A percentile compares a stretch with the other conserved stretches of the same genome.
Conservation (phyloP, 2,329 filamentous ascomycete genomes). For the Sclerotinia nivalis region DNA sequence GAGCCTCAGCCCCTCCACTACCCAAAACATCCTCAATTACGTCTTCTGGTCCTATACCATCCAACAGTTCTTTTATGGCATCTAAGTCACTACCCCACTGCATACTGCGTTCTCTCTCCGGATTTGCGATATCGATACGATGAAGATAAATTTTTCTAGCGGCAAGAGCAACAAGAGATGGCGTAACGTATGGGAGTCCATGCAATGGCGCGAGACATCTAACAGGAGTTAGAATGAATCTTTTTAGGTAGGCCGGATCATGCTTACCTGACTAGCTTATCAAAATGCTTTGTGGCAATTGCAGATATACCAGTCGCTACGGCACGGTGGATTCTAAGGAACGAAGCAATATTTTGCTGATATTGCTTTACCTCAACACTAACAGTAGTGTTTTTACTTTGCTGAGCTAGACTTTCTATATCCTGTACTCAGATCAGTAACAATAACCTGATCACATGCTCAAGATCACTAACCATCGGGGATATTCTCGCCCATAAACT, state of each 20-base stretch:
- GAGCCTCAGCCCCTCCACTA: slow-evolving; percentile 53
- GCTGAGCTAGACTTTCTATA: slow-evolving; percentile 45
- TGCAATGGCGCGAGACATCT: slow-evolving; percentile 79
- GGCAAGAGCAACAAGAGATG: slow-evolving; percentile 79
- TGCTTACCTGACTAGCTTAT: slow-evolving; percentile 60
- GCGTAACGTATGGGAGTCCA: slow-evolving; percentile 76
- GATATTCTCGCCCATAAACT: slow-evolving; percentile 36
- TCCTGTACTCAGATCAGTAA: slow-evolving; percentile 34
- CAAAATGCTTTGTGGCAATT: slow-evolving; percentile 75
- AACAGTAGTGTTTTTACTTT: slow-evolving; percentile 59
- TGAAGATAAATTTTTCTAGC: slow-evolving; percentile 86
- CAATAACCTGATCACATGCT: background rate
- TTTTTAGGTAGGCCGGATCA: background rate
- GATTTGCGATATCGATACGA: slow-evolving; percentile 68
- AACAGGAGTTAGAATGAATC: slow-evolving; percentile 14
- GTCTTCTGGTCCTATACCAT: slow-evolving; percentile 60
- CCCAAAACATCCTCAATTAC: slow-evolving; percentile 65
- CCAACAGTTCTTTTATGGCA: slow-evolving; percentile 67
- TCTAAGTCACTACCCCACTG: slow-evolving; percentile 85
- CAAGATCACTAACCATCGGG: slow-evolving; percentile 28
- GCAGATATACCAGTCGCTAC: slow-evolving; percentile 78
- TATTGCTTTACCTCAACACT: slow-evolving; percentile 81
- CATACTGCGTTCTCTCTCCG: slow-evolving; percentile 79
- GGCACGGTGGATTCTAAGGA: slow-evolving; percentile 83
- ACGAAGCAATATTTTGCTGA: slow-evolving; percentile 82